Evolutionary conservation across 345 rosid genomes (phyloP).

Genomic region (Hirschfeldia incana): DNA sequence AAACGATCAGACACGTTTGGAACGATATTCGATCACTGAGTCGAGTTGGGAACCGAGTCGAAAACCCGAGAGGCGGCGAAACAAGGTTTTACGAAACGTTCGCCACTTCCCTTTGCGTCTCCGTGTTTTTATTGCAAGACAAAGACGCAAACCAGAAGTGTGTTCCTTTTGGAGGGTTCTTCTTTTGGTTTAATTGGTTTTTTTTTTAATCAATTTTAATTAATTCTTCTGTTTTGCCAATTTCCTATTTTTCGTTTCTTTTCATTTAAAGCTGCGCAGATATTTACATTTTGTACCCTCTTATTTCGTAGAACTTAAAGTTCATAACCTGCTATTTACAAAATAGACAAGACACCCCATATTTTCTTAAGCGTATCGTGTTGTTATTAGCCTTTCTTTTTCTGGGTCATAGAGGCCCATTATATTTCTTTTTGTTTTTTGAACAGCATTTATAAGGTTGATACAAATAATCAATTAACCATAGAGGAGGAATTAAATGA

Average conservation of each 20-base stretch:
- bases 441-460: no score
- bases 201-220: conserved; percentile 2
- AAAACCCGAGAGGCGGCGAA: conserved; percentile 15
- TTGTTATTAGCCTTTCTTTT: not conserved
- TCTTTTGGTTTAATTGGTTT: conserved; percentile 18
- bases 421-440: not conserved
- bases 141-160: conserved; percentile 35
- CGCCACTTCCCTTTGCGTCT: conserved; percentile 30
- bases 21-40: conserved; percentile 28
- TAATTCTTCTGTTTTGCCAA: not conserved
- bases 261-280: not conserved
- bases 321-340: not conserved
- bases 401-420: not conserved
- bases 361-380: not conserved
- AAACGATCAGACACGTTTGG: conserved; percentile 23
- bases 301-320: not conserved
- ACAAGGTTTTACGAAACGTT: conserved; percentile 32
- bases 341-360: not conserved
- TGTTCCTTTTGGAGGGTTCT: conserved; percentile 34
- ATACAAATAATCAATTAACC: no score
- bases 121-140: conserved; percentile 35
- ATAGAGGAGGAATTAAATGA: no score
- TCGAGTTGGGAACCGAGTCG: conserved; percentile 16
- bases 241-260: not conserved
- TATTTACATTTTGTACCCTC: conserved; percentile 10